Percentiles rank a stretch among this genome's conserved stretches.
Evolutionary conservation across 495 filamentous ascomycete genomes (phyloP).

Genomic region (Aspergillus funiculosus): DNA sequence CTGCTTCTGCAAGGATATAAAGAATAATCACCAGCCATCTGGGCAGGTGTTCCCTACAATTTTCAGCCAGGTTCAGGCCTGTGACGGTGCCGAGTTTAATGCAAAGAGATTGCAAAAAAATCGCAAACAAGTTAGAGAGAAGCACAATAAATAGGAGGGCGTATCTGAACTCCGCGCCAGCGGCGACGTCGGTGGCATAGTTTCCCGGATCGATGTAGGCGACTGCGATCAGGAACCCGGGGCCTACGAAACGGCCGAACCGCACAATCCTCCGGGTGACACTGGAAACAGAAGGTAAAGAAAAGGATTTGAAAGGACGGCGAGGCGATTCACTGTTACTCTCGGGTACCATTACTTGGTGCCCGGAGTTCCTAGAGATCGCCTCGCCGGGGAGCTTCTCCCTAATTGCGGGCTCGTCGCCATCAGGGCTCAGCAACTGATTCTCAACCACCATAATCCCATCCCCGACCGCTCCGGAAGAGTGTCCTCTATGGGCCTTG

Average conservation of each 20-base stretch:
- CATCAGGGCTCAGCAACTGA: constrained; percentile 21
- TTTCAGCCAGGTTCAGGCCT: constrained; percentile 73
- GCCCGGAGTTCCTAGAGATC: constrained; percentile 31
- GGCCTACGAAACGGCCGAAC: constrained; percentile 73
- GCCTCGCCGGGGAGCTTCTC: constrained; percentile 30
- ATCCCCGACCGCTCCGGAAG: constrained; percentile 19
- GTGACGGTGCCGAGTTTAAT: constrained; percentile 84
- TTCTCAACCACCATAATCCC: constrained; percentile 25
- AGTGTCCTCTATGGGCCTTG: constrained; percentile 33
- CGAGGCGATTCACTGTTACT: constrained; percentile 35
- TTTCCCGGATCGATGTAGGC: constrained; percentile 82
- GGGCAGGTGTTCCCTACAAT: constrained; percentile 69
- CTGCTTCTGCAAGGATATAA: constrained; percentile 69
- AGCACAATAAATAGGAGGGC: constrained; percentile 75
- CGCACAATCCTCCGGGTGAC: constrained; percentile 45
- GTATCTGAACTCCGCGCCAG: constrained; percentile 58
- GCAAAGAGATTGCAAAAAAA: constrained; percentile 75
- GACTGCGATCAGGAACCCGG: constrained; percentile 78
- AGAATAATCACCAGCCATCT: constrained; percentile 69
- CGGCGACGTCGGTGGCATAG: constrained; percentile 78
- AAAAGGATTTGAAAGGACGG: constrained; percentile 28
- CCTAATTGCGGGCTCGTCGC: constrained; percentile 24
- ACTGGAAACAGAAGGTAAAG: constrained; percentile 16
- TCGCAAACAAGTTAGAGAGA: constrained; percentile 77
- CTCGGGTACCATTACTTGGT: constrained; percentile 34